Conservation (phyloP, 176 grass and related monocot genomes). For the Tillandsia leiboldiana region DNA sequence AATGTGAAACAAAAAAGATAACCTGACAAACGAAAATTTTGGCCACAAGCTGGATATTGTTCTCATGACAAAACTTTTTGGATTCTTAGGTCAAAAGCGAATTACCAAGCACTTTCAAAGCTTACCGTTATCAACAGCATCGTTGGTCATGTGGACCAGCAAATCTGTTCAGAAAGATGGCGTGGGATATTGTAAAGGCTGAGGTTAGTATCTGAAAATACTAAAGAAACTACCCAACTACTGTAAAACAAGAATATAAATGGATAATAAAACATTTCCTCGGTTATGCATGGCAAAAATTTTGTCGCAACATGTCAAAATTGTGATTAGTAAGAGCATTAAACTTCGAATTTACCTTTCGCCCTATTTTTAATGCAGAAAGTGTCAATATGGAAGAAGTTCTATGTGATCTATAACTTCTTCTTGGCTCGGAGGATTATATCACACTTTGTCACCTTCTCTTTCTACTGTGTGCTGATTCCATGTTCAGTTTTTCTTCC, state of each 20-base stretch:
- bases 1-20: too few species aligned
- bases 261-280: too few species aligned
- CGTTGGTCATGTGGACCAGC: conserved; percentile 89
- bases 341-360: too few species aligned
- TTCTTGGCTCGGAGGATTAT: conserved; percentile 47
- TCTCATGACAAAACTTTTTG: background rate
- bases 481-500: conserved; percentile 40
- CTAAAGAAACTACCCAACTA: background rate
- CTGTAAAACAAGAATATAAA: too few species aligned
- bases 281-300: too few species aligned
- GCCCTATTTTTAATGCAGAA: conserved; percentile 23
- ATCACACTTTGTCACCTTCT: conserved; percentile 45
- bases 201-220: conserved; percentile 25
- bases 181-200: conserved; percentile 34
- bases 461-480: conserved; percentile 50
- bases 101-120: conserved; percentile 57
- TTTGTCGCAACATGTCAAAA: too few species aligned
- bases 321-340: too few species aligned
- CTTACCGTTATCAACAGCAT: conserved; percentile 77
- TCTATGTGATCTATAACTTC: conserved; percentile 52
- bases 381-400: conserved; percentile 43
- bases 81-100: conserved; percentile 55
- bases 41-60: too few species aligned
- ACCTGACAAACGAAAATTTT: too few species aligned
- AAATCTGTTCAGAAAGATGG: conserved; percentile 63